These are phyloP conservation scores for Phylloporus rhodoxanthus DNA, from an alignment of 768 basidiomycete species.

Conservation along the genomic window DNA sequence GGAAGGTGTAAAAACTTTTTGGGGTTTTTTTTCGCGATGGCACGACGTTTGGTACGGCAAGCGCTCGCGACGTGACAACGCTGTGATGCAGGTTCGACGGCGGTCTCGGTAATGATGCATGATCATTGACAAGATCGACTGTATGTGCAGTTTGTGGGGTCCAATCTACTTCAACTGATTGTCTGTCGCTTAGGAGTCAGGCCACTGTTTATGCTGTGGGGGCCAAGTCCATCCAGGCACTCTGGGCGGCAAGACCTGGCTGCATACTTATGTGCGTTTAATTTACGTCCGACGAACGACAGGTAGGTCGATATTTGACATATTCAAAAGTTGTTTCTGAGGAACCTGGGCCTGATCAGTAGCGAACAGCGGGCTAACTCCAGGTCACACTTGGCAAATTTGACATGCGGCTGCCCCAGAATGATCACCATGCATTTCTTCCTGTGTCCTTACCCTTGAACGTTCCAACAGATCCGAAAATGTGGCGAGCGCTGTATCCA, in stretches of 20 bases:
- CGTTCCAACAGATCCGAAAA: constrained; percentile 17
- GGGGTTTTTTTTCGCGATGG: background rate
- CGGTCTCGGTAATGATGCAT: background rate
- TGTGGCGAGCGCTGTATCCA: background rate
- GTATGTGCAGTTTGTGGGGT: background rate
- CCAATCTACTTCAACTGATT: background rate
- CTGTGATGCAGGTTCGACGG: background rate
- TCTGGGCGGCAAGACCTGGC: background rate
- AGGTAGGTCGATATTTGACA: constrained; percentile 6
- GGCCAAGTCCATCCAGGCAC: background rate
- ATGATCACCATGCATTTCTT: constrained; percentile 6
- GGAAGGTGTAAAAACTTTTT: constrained; percentile 8
- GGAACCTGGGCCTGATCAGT: background rate
- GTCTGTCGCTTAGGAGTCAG: constrained; percentile 7
- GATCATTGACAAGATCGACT: no score
- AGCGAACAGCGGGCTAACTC: background rate
- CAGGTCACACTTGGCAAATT: constrained; percentile 1
- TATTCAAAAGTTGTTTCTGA: constrained; percentile 5
- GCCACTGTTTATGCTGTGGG: background rate
- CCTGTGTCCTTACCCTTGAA: constrained; percentile 18
- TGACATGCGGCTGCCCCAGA: constrained; percentile 26
- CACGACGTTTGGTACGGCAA: background rate
- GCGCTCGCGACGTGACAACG: background rate
- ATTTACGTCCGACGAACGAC: constrained; percentile 20
- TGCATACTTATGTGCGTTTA: constrained; percentile 4